phyloP scores from a whole-genome alignment of 495 filamentous ascomycete species.

The Hypoxylon trugodes region DNA sequence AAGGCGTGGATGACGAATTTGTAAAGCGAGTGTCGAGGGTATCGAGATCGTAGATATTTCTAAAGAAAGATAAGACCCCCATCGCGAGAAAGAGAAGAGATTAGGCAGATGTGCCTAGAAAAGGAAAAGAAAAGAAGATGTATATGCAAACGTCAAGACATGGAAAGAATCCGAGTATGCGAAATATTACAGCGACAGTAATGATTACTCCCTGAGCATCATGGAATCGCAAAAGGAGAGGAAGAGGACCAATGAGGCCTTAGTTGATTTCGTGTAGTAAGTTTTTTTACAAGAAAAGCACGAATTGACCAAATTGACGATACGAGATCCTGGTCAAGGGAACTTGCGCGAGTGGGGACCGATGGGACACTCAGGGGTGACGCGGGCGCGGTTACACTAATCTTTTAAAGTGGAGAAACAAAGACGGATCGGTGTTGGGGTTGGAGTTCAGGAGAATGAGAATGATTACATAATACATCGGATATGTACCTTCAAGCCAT shows the following conservation, averaged over 20 bases:
- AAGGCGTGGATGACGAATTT: conserved; percentile 71
- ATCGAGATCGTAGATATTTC: conserved; percentile 80
- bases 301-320: conserved; percentile 9
- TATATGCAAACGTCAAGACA: conserved; percentile 14
- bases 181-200: background rate
- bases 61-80: conserved; percentile 55
- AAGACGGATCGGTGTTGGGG: background rate
- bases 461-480: background rate
- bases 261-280: conserved; percentile 9
- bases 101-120: conserved; percentile 28
- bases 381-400: conserved; percentile 17
- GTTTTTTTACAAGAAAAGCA: conserved; percentile 13
- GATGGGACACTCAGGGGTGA: background rate
- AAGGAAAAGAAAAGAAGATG: too few relatives aligned
- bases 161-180: conserved; percentile 19
- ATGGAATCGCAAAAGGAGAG: conserved; percentile 17
- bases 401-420: conserved; percentile 21
- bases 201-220: conserved; percentile 9
- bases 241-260: background rate
- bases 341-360: conserved; percentile 2
- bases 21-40: conserved; percentile 94
- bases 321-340: conserved; percentile 13
- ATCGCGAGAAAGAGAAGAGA: conserved; percentile 27
- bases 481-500: background rate
- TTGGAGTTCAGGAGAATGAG: background rate